These are phyloP conservation scores for Sanghuangporus baumii DNA, from an alignment of 1,284 basidiomycete genomes.

Conservation along the genomic window DNA sequence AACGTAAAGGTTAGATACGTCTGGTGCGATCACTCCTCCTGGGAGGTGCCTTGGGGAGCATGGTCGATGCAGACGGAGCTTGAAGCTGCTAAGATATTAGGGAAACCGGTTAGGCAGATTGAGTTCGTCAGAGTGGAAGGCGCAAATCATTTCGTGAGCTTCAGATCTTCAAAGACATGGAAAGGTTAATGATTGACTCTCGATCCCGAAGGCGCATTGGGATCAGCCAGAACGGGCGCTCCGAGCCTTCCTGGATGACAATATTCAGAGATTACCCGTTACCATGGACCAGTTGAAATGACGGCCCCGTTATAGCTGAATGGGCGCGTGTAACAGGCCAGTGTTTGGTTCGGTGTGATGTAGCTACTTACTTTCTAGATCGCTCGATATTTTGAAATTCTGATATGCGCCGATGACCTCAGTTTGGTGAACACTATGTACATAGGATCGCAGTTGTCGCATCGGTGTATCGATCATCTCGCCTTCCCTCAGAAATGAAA, in stretches of 20 bases:
- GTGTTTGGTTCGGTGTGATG: too few relatives aligned
- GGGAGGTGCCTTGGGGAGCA: slow-evolving; percentile 20
- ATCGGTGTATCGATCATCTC: too few relatives aligned
- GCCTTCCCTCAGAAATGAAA: too few relatives aligned
- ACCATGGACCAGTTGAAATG: too few relatives aligned
- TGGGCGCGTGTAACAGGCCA: too few relatives aligned
- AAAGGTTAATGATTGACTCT: not conserved
- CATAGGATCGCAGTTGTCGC: too few relatives aligned
- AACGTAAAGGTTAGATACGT: slow-evolving; percentile 19
- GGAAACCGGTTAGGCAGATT: slow-evolving; percentile 15
- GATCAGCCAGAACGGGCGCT: slow-evolving; percentile 1
- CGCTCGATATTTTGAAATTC: too few relatives aligned
- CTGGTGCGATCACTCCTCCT: slow-evolving; percentile 24
- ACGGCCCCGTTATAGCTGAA: too few relatives aligned
- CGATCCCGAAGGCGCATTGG: not conserved
- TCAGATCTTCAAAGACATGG: not conserved
- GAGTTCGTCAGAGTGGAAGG: slow-evolving; percentile 18
- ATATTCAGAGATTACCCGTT: not conserved
- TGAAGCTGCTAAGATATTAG: slow-evolving; percentile 15
- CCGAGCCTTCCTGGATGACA: not conserved
- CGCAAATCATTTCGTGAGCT: slow-evolving; percentile 25
- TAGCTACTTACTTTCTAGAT: too few relatives aligned
- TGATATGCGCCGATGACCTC: too few relatives aligned
- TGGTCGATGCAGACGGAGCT: slow-evolving; percentile 19
- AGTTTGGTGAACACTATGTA: too few relatives aligned